Evolutionary conservation across 75 land plant genomes (phyloP).

Genomic region (Sequoiadendron giganteum): DNA sequence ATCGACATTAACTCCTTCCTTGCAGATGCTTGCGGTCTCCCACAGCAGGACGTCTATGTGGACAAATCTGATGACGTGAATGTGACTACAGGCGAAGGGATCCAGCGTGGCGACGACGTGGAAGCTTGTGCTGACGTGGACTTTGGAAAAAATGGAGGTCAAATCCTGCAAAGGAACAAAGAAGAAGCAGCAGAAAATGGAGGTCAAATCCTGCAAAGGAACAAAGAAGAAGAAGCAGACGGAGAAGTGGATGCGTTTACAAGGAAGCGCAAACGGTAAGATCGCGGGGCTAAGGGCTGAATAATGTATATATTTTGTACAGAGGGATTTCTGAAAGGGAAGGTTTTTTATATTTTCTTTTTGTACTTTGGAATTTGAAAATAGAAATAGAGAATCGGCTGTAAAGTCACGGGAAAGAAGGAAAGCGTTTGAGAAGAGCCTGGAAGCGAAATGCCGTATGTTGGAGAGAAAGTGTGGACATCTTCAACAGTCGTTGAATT

Average conservation of each 20-base stretch:
- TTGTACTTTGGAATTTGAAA: neutral
- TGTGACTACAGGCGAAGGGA: no score
- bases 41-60: neutral
- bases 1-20: neutral
- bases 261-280: constrained; percentile 29
- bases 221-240: neutral
- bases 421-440: constrained; percentile 45
- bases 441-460: constrained; percentile 52
- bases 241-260: neutral
- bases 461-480: constrained; percentile 62
- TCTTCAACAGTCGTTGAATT: constrained; percentile 50
- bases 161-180: neutral
- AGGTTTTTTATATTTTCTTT: no score
- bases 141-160: neutral
- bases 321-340: neutral
- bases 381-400: constrained; percentile 73
- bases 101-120: neutral
- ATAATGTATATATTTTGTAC: neutral
- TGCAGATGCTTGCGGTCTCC: neutral
- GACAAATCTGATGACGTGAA: neutral
- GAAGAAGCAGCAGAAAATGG: no score
- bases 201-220: no score
- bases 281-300: neutral
- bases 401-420: constrained; percentile 72
- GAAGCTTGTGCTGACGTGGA: neutral